Percentiles rank a stretch among this genome's conserved stretches.
These are phyloP conservation scores for Phytophthora aleatoria DNA, from an alignment of 352 stramenopile species.

Conservation along the genomic window DNA sequence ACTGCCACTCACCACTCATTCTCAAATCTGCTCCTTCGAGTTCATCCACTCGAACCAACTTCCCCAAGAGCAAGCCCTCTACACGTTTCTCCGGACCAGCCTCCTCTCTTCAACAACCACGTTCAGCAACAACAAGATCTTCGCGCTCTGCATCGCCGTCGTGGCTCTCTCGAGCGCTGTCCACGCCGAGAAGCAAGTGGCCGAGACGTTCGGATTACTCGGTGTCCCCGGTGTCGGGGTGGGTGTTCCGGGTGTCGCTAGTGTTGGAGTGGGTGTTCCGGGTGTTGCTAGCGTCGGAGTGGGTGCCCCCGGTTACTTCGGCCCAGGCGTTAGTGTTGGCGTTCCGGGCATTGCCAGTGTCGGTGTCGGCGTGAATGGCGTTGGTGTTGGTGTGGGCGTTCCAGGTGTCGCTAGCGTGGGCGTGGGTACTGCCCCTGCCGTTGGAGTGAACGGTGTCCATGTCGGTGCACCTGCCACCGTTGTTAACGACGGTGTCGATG, in stretches of 20 bases:
- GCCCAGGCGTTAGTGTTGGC: not conserved
- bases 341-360: not conserved
- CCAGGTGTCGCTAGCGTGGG: not conserved
- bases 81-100: not conserved
- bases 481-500: slow-evolving; percentile 10
- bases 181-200: slow-evolving; percentile 1
- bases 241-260: too few species aligned
- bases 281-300: slow-evolving; percentile 4
- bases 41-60: slow-evolving; percentile 6
- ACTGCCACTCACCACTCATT: not conserved
- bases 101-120: slow-evolving; percentile 1
- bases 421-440: not conserved
- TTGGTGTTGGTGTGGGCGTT: slow-evolving; percentile 3
- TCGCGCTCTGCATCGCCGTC: not conserved
- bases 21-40: not conserved
- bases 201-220: slow-evolving; percentile 3
- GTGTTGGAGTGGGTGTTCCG: not conserved
- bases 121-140: slow-evolving; percentile 5
- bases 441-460: not conserved
- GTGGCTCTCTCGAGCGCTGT: not conserved
- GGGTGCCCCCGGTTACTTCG: not conserved
- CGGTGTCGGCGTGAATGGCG: not conserved
- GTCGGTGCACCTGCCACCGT: slow-evolving; percentile 6
- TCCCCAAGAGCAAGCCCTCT: not conserved
- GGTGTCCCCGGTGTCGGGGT: not conserved